These are phyloP conservation scores for Xylariomycetidae sp. DNA, from an alignment of 2,329 filamentous ascomycete genomes.

Conservation along the genomic window DNA sequence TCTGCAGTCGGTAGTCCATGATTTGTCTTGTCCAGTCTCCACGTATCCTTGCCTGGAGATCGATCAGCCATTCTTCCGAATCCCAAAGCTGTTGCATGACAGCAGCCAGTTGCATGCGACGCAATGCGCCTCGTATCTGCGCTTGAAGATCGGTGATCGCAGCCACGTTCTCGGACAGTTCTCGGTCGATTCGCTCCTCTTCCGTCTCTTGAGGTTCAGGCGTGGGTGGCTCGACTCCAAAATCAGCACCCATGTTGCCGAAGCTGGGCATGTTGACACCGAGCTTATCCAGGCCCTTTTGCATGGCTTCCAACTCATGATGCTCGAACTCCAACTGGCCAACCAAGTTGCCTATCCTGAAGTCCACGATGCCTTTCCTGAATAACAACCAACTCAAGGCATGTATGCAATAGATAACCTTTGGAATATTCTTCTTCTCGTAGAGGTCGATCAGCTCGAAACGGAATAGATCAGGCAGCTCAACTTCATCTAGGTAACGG, in stretches of 20 bases:
- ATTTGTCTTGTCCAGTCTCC: constrained; percentile 85
- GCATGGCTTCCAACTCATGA: constrained; percentile 93
- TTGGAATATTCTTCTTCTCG: constrained; percentile 99
- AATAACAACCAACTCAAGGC: constrained; percentile 96
- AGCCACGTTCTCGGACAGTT: constrained; percentile 69
- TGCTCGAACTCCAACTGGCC: constrained; percentile 96
- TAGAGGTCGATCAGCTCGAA: constrained; percentile 97
- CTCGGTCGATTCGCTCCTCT: constrained; percentile 78
- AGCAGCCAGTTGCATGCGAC: constrained; percentile 69
- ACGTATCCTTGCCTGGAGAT: constrained; percentile 80
- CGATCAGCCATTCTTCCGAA: constrained; percentile 67
- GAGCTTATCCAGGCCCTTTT: constrained; percentile 93
- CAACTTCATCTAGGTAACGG: constrained; percentile 82
- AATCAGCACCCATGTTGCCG: constrained; percentile 92
- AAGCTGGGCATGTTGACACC: constrained; percentile 97
- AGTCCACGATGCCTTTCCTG: constrained; percentile 89
- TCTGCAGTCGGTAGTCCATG: constrained; percentile 71
- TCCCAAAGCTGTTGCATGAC: constrained; percentile 91
- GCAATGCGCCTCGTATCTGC: constrained; percentile 74
- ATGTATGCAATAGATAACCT: constrained; percentile 98
- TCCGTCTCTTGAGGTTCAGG: constrained; percentile 82
- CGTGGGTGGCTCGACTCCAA: constrained; percentile 70
- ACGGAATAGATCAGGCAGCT: constrained; percentile 89
- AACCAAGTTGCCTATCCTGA: constrained; percentile 93
- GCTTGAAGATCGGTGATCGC: constrained; percentile 76